phyloP scores from a whole-genome alignment of 495 filamentous ascomycete species.

The Aspergillus sparsus region DNA sequence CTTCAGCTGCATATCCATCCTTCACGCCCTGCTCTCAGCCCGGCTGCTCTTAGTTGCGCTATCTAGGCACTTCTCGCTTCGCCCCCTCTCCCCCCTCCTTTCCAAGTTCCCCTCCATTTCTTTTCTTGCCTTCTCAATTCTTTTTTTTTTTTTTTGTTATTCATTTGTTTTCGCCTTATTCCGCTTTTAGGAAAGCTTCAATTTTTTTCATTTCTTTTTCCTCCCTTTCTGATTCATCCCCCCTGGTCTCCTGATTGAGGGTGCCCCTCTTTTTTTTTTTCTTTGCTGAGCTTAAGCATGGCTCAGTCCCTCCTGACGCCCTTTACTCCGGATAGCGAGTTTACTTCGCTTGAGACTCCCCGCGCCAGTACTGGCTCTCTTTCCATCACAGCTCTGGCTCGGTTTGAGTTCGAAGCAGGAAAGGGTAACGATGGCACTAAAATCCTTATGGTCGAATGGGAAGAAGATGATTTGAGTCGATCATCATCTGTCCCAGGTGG shows the following conservation, averaged over 20 bases:
- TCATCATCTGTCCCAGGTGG: constrained; percentile 37
- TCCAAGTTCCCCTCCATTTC: not conserved
- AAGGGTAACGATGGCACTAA: constrained; percentile 79
- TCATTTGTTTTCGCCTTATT: not conserved
- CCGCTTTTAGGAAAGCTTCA: constrained; percentile 17
- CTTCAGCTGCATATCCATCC: constrained; percentile 18
- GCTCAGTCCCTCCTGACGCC: constrained; percentile 28
- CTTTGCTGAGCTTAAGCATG: constrained; percentile 10
- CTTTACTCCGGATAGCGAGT: constrained; percentile 43
- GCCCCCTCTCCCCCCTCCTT: not conserved
- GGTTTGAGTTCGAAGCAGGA: constrained; percentile 81
- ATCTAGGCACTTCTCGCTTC: constrained; percentile 1
- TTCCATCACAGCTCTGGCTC: constrained; percentile 61
- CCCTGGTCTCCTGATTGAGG: not conserved
- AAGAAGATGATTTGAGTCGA: constrained; percentile 53
- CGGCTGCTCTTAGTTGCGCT: constrained; percentile 5
- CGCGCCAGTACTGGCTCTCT: constrained; percentile 27
- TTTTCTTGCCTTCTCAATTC: no score
- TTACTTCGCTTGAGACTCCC: constrained; percentile 37
- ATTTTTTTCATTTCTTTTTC: constrained; percentile 2
- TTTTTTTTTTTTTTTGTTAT: no score
- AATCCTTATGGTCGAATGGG: constrained; percentile 84
- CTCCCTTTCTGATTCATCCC: not conserved
- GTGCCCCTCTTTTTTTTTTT: not conserved
- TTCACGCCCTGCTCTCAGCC: constrained; percentile 4